Percentiles rank a stretch among this genome's conserved stretches.
Evolutionary conservation across 345 rosid genomes (phyloP).

Genomic region (Limnanthes douglasii): DNA sequence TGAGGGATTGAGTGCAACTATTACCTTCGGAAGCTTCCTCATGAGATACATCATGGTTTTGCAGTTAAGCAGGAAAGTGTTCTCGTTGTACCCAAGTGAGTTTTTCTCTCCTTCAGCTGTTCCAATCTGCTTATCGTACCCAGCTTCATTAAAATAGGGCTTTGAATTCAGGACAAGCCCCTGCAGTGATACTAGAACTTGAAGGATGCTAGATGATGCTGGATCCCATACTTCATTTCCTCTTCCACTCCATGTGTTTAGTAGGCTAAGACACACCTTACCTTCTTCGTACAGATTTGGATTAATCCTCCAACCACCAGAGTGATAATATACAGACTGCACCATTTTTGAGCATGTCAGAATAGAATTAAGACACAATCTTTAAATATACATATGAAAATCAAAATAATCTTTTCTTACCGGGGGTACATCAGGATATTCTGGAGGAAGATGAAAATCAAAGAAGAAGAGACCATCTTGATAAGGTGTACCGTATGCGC

Average conservation of each 20-base stretch:
- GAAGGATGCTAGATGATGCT: conserved; percentile 87
- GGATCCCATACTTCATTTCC: conserved; percentile 99
- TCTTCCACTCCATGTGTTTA: conserved; percentile 94
- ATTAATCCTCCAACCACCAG: conserved; percentile 97
- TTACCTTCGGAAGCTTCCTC: conserved; percentile 87
- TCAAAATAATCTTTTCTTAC: conserved; percentile 22
- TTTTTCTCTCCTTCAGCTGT: conserved; percentile 98
- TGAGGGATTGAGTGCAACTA: conserved; percentile 1
- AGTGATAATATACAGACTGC: conserved; percentile 92
- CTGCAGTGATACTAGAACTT: conserved; percentile 94
- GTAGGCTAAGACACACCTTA: conserved; percentile 96
- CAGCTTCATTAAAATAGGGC: conserved; percentile 99
- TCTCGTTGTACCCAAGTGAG: conserved; percentile 82
- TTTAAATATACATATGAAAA: not conserved
- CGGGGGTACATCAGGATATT: conserved; percentile 83
- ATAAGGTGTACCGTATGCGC: conserved; percentile 96
- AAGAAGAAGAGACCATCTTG: conserved; percentile 98
- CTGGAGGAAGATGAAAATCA: conserved; percentile 85
- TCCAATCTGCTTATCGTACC: conserved; percentile 87
- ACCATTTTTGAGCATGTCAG: conserved; percentile 11
- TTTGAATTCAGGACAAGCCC: conserved; percentile 90
- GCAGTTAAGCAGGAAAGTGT: conserved; percentile 82
- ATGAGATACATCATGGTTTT: conserved; percentile 90
- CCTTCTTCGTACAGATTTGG: conserved; percentile 96
- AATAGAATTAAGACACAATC: not conserved